Conservation (phyloP, 306 rosid genomes). For the Quercus berberidifolia region DNA sequence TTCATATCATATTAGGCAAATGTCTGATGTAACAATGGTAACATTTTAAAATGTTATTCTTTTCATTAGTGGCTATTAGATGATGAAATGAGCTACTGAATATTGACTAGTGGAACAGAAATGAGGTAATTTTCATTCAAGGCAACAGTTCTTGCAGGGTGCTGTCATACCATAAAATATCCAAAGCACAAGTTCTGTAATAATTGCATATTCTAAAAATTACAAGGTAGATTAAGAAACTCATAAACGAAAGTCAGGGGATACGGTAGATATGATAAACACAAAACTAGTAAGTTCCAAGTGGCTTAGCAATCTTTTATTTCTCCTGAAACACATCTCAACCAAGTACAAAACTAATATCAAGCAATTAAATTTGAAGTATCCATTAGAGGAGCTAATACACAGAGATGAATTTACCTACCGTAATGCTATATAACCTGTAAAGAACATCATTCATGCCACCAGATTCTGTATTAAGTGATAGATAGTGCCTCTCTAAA, state of each 20-base stretch:
- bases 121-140: neutral
- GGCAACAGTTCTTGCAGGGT: neutral
- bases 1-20: neutral
- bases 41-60: neutral
- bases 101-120: neutral
- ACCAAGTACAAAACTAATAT: neutral
- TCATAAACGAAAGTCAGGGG: too few species aligned
- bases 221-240: neutral
- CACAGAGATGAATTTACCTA: constrained; percentile 23
- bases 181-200: neutral
- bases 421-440: constrained; percentile 65
- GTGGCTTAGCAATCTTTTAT: neutral
- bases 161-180: neutral
- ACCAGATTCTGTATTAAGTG: constrained; percentile 83
- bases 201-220: neutral
- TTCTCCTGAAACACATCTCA: neutral
- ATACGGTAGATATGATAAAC: neutral
- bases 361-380: neutral
- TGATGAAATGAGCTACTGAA: neutral
- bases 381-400: constrained; percentile 5
- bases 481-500: constrained; percentile 53
- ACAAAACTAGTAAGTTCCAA: neutral
- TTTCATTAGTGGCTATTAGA: neutral
- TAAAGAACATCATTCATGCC: constrained; percentile 99
- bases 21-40: neutral